Evolutionary conservation across 2,329 filamentous ascomycete species (phyloP), one percentile per base, ranked within the genome.

Genomic region (Paecilomyces dactylethromorphus): DNA sequence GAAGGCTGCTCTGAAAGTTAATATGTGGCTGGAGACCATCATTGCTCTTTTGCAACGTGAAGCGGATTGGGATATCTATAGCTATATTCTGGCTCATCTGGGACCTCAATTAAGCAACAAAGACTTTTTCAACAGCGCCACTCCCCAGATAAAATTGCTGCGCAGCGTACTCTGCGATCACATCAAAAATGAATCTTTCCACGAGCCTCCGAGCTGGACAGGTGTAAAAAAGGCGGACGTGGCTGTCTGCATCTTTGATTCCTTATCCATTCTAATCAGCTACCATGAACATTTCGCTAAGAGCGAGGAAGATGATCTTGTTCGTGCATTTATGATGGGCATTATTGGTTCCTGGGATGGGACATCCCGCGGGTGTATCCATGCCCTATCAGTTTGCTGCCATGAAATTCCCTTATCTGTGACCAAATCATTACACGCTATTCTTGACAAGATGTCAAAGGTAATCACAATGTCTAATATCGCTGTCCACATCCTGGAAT

Each of bases 391-490:
- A 0, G 89, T 99, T 60, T 97, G 93, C 77, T 97, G 92, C 71
- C 92, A 97, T 68, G 94, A 99, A 73, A 84, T 97, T 26, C 92
- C 94, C 2, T 82, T 89, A 18, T 93, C 93, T 12, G 90, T 92
- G 56, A 91, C 89, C 69, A 96, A 93, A 70, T 88, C 87, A 21
- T 81, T 97, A 60, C 89, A 93, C 53, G 89, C 87, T 53, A 91
- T 97, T 64, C 81, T 99, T 58, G 89, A 92, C 68, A 93, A 91
- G 71, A 96, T 99, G 90, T 89, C 92, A 1, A 91, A 92, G 66
- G 95, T 97, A 68, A 96, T 99, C 68, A 97, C 94, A 0, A 92
- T 96, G 68, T 87, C 91, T 6, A 86, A 92, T 58, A 89, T 97
- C 35, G 92, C 93, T 10, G 89, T 97, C 61, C 94, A 99, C 69